Evolutionary conservation across 164 flowering plant genomes (phyloP), one percentile per base, ranked within the genome.

Genomic region (Magnolia kwangsiensis): DNA sequence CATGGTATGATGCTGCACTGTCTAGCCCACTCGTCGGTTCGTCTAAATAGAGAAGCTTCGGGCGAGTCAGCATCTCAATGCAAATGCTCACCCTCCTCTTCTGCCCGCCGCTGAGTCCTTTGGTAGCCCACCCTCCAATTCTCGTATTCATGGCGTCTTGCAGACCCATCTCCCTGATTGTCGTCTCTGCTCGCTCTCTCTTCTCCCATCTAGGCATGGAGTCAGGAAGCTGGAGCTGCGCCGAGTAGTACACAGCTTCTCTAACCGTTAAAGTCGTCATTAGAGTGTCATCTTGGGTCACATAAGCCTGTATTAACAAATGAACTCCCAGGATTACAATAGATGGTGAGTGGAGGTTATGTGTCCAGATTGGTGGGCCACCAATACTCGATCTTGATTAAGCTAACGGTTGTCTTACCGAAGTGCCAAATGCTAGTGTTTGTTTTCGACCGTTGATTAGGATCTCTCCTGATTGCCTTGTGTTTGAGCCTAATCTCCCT

Each of bases 21-120:
- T 91, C 96, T 0, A 91, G 87, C 1, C 92, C 91, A 51, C 89
- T 88, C 0, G 93, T 91, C 2, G 96, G 96, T 77, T 91, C 95
- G 63, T 92, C 94, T 10, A 92, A 85, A 59, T 90, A 89, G 29
- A 88, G 86, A 73, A 86, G 86, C 72, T 78, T 83, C 1, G 93
- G 96, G 8, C 84, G 67, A 4, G 86, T 87, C 16, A 90, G 67
- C 51, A 90, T 86, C 78, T 90, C 89, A 4, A 87, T 73, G 75
- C 88, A 82, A 72, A 91, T 89, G 84, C 90, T 87, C 7, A 90
- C 84, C 77, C 95, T 82, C 51, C 87, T 84, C 87, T 84, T 88
- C 55, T 91, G 89, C 0, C 96, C 93, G 0, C 86, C 86, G 51
- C 93, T 90, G 18, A 91, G 80, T 1, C 96, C 92, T 74, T 84